Percentiles rank a stretch among this genome's conserved stretches.
Evolutionary conservation across 306 rosid genomes (phyloP).

Genomic region (Casuarina glauca): DNA sequence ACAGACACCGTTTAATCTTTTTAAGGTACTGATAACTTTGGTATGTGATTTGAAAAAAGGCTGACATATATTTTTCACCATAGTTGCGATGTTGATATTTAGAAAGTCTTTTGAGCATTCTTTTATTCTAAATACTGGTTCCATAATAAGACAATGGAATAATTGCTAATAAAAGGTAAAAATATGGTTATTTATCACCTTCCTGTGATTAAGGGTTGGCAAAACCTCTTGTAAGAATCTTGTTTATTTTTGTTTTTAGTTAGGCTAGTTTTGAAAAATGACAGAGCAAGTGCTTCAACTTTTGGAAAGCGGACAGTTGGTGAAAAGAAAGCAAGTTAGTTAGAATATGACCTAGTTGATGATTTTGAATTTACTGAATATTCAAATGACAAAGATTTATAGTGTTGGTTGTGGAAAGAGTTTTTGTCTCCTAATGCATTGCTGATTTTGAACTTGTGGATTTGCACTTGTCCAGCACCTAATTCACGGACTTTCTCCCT

Average conservation of each 20-base stretch:
- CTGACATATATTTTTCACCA: not conserved
- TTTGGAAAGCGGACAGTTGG: not conserved
- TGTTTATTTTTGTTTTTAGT: not conserved
- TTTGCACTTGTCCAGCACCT: not conserved
- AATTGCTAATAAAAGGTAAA: not conserved
- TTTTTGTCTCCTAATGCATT: not conserved
- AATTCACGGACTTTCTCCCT: not conserved
- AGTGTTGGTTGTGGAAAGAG: not conserved
- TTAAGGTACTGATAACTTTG: conserved; percentile 56
- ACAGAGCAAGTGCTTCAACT: not conserved
- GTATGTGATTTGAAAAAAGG: not conserved
- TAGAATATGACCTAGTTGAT: not conserved
- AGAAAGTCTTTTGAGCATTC: not conserved
- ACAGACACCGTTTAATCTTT: conserved; percentile 55
- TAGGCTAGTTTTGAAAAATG: not conserved
- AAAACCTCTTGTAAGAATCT: not conserved
- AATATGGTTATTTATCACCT: not conserved
- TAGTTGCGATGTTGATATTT: not conserved
- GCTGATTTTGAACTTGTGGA: not conserved
- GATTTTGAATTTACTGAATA: not conserved
- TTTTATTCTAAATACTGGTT: not conserved
- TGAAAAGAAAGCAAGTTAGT: not conserved
- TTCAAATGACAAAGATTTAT: not conserved
- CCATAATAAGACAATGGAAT: not conserved
- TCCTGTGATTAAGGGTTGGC: not conserved